Evolutionary conservation across 2,329 filamentous ascomycete genomes (phyloP).

Genomic region (Tolypocladium paradoxum): DNA sequence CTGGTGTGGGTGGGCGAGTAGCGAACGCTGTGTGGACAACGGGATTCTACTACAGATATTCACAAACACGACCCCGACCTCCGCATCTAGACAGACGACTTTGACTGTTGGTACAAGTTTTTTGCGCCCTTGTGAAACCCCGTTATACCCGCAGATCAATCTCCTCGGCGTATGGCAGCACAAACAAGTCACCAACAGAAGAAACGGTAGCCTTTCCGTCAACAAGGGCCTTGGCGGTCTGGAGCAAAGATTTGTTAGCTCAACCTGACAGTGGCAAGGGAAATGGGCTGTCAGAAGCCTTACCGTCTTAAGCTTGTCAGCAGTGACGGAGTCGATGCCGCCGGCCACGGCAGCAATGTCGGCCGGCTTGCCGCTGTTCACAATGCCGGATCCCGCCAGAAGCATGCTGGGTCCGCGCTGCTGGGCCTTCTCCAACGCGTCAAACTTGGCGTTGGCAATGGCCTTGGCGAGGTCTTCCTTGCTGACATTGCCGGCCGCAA

Average conservation of each 20-base stretch:
- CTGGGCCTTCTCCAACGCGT: slow-evolving; percentile 73
- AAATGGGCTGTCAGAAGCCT: slow-evolving; percentile 22
- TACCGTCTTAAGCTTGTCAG: slow-evolving; percentile 78
- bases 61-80: slow-evolving; percentile 26
- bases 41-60: slow-evolving; percentile 35
- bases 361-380: slow-evolving; percentile 72
- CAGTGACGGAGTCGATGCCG: slow-evolving; percentile 68
- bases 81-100: slow-evolving; percentile 28
- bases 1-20: not conserved
- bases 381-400: slow-evolving; percentile 71
- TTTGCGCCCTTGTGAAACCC: slow-evolving; percentile 14
- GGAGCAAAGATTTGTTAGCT: slow-evolving; percentile 9
- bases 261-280: slow-evolving; percentile 13
- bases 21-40: slow-evolving; percentile 14
- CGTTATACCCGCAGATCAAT: slow-evolving; percentile 87
- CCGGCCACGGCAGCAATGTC: slow-evolving; percentile 73
- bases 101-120: slow-evolving; percentile 32
- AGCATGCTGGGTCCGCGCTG: slow-evolving; percentile 67
- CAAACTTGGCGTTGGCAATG: slow-evolving; percentile 85
- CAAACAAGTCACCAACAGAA: slow-evolving; percentile 81
- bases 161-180: slow-evolving; percentile 87
- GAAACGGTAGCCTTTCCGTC: slow-evolving; percentile 83
- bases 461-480: slow-evolving; percentile 89
- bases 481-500: slow-evolving; percentile 63
- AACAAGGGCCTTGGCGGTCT: slow-evolving; percentile 83